phyloP scores from a whole-genome alignment of 306 rosid genomes.

The Vicia faba region DNA sequence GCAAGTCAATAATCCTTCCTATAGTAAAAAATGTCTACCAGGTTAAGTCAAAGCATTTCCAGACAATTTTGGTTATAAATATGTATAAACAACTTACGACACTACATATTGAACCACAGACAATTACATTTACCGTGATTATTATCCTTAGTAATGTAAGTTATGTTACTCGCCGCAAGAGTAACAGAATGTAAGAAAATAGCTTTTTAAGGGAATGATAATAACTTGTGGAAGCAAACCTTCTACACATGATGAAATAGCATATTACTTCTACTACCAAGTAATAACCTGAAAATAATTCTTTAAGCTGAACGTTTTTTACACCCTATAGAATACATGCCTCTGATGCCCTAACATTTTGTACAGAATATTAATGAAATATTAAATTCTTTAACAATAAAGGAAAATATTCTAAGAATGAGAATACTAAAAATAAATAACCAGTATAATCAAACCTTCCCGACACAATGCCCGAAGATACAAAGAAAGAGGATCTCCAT shows the following conservation, averaged over 20 bases:
- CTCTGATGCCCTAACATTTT: conserved; percentile 13
- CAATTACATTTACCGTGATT: conserved; percentile 19
- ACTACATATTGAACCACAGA: conserved; percentile 26
- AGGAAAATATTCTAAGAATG: conserved; percentile 24
- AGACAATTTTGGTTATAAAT: conserved; percentile 20
- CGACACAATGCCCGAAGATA: conserved; percentile 93
- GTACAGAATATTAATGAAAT: conserved; percentile 19
- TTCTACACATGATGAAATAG: conserved; percentile 20
- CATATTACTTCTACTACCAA: conserved; percentile 22
- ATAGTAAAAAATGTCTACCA: conserved; percentile 43
- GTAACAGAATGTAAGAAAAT: conserved; percentile 32
- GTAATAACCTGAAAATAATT: conserved; percentile 15
- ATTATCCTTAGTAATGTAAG: conserved; percentile 18
- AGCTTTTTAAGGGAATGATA: conserved; percentile 10
- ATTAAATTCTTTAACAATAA: conserved; percentile 21
- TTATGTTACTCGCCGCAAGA: conserved; percentile 22
- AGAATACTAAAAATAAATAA: conserved; percentile 25
- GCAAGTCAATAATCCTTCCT: conserved; percentile 86
- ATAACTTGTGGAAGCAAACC: conserved; percentile 17
- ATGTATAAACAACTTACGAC: conserved; percentile 22
- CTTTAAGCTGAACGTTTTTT: conserved; percentile 20
- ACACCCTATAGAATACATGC: conserved; percentile 27
- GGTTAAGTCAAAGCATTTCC: conserved; percentile 34
- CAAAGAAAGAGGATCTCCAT: conserved; percentile 91
- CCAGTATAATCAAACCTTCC: conserved; percentile 62